Conservation (phyloP, 2,329 filamentous ascomycete species). For the Diaporthe amygdali region DNA sequence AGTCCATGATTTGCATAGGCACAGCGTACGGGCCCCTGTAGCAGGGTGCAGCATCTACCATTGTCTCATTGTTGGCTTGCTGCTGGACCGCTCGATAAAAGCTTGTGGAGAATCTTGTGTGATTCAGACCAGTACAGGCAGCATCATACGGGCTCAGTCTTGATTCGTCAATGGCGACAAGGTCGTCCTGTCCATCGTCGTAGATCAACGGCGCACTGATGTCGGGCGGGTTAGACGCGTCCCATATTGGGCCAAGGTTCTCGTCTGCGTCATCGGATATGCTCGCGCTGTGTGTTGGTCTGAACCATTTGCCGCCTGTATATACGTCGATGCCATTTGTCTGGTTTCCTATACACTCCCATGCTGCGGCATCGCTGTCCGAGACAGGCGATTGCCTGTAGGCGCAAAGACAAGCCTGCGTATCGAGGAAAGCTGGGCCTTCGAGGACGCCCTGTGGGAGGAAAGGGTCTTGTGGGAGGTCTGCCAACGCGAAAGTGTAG, state of each 20-base stretch:
- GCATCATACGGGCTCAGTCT: constrained; percentile 41
- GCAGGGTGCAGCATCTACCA: constrained; percentile 45
- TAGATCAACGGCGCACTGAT: constrained; percentile 35
- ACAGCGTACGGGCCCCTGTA: constrained; percentile 42
- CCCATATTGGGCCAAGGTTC: constrained; percentile 34
- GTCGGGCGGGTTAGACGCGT: constrained; percentile 43
- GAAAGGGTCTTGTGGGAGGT: constrained; percentile 41
- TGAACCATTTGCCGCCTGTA: constrained; percentile 49
- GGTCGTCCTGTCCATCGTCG: constrained; percentile 30
- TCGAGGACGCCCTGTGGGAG: constrained; percentile 34
- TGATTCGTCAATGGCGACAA: constrained; percentile 32
- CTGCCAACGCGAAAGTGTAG: background rate
- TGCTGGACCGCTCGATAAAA: constrained; percentile 42
- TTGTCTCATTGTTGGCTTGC: constrained; percentile 32
- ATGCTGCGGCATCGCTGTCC: constrained; percentile 33
- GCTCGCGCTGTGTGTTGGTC: constrained; percentile 33
- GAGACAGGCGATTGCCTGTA: constrained; percentile 33
- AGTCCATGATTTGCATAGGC: constrained; percentile 45
- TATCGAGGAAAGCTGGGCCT: constrained; percentile 47
- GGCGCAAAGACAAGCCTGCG: constrained; percentile 44
- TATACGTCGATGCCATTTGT: constrained; percentile 42
- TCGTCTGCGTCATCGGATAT: constrained; percentile 27
- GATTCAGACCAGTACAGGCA: constrained; percentile 48
- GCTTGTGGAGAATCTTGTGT: constrained; percentile 45
- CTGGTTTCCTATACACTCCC: constrained; percentile 52